These are phyloP conservation scores for Populus nigra DNA, from an alignment of 345 rosid genomes.

Conservation along the genomic window DNA sequence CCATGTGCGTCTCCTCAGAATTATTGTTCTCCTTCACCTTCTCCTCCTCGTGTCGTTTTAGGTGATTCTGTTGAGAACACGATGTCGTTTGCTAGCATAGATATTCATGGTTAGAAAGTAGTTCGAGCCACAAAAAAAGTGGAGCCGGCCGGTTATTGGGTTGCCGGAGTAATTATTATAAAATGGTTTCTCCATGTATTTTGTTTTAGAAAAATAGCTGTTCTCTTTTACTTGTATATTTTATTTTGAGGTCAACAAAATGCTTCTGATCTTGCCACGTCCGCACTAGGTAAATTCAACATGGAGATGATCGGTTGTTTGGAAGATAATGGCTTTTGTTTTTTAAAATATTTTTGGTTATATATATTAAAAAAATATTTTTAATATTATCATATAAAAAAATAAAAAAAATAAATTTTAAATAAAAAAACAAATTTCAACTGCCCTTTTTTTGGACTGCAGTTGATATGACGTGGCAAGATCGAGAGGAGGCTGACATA, in stretches of 20 bases:
- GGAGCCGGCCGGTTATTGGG: neutral
- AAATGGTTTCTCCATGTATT: neutral
- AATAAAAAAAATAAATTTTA: too few species aligned
- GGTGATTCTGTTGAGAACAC: neutral
- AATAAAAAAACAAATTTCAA: too few species aligned
- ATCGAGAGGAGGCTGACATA: neutral
- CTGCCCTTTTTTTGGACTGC: too few species aligned
- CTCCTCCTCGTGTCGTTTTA: slow-evolving; percentile 38
- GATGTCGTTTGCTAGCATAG: neutral
- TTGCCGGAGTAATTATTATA: neutral
- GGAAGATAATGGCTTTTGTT: too few species aligned
- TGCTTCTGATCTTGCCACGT: slow-evolving; percentile 7
- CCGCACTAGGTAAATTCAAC: neutral
- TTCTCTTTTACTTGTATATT: neutral
- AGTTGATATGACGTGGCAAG: slow-evolving; percentile 1
- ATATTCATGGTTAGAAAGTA: neutral
- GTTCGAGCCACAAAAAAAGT: neutral
- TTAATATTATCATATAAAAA: too few species aligned
- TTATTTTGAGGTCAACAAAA: neutral
- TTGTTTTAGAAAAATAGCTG: neutral
- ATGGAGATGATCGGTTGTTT: too few species aligned
- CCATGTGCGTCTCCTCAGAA: slow-evolving; percentile 60
- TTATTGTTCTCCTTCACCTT: slow-evolving; percentile 58
- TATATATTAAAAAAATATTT: too few species aligned
- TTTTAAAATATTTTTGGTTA: too few species aligned